Base-by-base conservation (phyloP, 2,329 filamentous ascomycete genomes). In the Xylaria sp. region DNA sequence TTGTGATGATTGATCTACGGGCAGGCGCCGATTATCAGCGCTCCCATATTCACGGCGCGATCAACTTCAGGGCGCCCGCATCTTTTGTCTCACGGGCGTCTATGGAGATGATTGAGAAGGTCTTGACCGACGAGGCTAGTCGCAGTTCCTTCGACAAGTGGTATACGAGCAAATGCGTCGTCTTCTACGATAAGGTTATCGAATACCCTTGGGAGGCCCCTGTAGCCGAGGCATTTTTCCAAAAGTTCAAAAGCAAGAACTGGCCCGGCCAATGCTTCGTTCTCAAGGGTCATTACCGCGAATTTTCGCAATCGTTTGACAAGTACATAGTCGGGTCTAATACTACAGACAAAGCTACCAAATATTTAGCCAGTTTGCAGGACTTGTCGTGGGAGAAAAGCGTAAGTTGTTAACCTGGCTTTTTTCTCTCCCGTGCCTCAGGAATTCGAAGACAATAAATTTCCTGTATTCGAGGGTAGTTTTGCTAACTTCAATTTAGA, bases 261-360 rank as follows among this genome's bases (percentile, higher is more conserved):
- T 88, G 86, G 86, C 68, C 71, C 0, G 86, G 86, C 1, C 81
- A 83, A 46, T 84, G 81, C 66, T 87, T 87, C 71, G 78, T 88
- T 8, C 79, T 88, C 39, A 87, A 87, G 72, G 86, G 86, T 0
- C 84, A 86, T 61, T 88, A 85, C 72, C 81, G 81, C 55, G 86
- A 88, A 69, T 88, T 88, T 68, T 85, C 84, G 18, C 79, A 80
- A 30, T 85, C 84, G 0, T 88, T 86, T 69, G 82, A 83, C 67
- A 83, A 83, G 66, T 83, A 86, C 67, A 84, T 87, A 66, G 79
- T 79, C 23, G 82, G 81, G 4, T 72, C 77, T 34, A 83, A 79
- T 67, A 84, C 80, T 73, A 81, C 80, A 1, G 76, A 79, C 25
- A 78, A 78, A 8, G 80, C 80, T n/a, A 80, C 78, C 43, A 77